Percentiles rank a stretch among this genome's conserved stretches.
phyloP scores from a whole-genome alignment of 768 basidiomycete species.

The Tylopilus rubrobrunneus region DNA sequence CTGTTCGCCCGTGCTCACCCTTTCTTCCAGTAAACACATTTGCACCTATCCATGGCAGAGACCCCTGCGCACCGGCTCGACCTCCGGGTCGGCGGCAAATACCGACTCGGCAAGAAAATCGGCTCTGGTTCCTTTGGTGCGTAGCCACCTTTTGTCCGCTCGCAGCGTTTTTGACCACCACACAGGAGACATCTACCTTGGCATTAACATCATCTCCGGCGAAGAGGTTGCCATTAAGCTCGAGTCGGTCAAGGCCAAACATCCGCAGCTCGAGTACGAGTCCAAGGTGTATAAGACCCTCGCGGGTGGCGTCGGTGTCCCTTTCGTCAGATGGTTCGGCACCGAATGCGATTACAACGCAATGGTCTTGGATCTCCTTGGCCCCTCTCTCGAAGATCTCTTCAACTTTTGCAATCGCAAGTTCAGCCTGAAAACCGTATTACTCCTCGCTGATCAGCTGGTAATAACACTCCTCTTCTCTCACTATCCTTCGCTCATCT shows the following conservation, averaged over 20 bases:
- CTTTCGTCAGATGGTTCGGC: conserved; percentile 94
- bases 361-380: conserved; percentile 97
- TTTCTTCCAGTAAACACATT: conserved; percentile 6
- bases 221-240: conserved; percentile 99
- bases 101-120: conserved; percentile 98
- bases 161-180: conserved; percentile 6
- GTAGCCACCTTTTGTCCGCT: conserved; percentile 27
- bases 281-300: conserved; percentile 96
- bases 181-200: conserved; percentile 96
- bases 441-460: conserved; percentile 94
- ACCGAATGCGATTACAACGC: conserved; percentile 99
- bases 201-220: conserved; percentile 99
- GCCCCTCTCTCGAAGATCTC: conserved; percentile 85
- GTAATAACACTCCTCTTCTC: conserved; percentile 34
- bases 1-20: conserved; percentile 8
- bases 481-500: conserved; percentile 37
- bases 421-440: conserved; percentile 94
- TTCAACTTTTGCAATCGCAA: conserved; percentile 98
- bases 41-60: conserved; percentile 59
- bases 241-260: conserved; percentile 99
- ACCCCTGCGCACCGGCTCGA: conserved; percentile 68
- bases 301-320: conserved; percentile 97
- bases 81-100: conserved; percentile 90
- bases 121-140: conserved; percentile 96
- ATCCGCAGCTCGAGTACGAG: conserved; percentile 99